A percentile compares a stretch with the other conserved stretches of the same genome.
phyloP scores from a whole-genome alignment of 805 yeast species.

The Myxozyma melibiosi region DNA sequence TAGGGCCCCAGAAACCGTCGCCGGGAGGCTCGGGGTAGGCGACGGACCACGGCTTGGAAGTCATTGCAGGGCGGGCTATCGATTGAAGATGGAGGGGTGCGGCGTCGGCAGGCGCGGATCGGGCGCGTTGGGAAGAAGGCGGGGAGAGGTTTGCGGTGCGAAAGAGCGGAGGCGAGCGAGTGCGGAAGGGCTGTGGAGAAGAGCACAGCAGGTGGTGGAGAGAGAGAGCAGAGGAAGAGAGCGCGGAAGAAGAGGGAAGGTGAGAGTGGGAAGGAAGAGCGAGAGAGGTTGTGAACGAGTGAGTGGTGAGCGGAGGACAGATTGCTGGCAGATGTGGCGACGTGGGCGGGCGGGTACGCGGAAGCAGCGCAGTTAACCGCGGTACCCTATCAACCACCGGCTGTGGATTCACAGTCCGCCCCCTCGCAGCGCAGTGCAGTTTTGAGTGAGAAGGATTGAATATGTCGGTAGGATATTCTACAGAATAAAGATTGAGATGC shows the following conservation, averaged over 20 bases:
- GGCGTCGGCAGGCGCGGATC: conserved; percentile 8
- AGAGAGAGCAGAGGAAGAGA: background rate
- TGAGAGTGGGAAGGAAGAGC: background rate
- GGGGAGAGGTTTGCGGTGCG: background rate
- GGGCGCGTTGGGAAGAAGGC: background rate
- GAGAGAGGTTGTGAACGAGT: background rate
- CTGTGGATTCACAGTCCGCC: background rate
- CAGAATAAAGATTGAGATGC: too few relatives aligned
- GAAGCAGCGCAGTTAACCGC: background rate
- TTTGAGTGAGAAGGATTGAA: too few relatives aligned
- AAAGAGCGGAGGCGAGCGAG: background rate
- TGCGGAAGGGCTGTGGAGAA: background rate
- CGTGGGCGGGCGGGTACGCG: conserved; percentile 4
- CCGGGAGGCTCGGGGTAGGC: conserved; percentile 60
- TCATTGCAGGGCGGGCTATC: background rate
- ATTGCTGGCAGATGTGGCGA: conserved; percentile 2
- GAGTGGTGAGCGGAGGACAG: background rate
- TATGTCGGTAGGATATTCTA: too few relatives aligned
- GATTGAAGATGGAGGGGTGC: conserved; percentile 4
- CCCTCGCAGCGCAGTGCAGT: too few relatives aligned
- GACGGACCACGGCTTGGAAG: conserved; percentile 22
- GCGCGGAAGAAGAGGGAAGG: background rate
- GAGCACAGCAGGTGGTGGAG: background rate
- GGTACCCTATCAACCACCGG: background rate
- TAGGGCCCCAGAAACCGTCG: conserved; percentile 72